These are phyloP conservation scores for Fusarium clavum DNA, from an alignment of 2,329 filamentous ascomycete species.

Conservation along the genomic window DNA sequence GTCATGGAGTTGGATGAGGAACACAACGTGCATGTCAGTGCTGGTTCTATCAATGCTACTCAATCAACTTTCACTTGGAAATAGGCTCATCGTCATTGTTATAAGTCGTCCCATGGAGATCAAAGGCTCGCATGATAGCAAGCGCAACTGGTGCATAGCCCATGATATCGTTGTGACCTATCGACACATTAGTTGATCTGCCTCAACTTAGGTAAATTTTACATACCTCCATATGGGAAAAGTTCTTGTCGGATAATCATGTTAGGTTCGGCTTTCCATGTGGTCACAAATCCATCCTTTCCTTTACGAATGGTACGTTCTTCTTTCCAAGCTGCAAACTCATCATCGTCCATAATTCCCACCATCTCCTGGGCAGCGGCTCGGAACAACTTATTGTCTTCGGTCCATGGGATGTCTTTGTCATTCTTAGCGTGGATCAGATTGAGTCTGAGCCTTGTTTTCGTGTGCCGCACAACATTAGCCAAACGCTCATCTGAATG, in stretches of 20 bases:
- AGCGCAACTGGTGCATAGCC: slow-evolving; percentile 72
- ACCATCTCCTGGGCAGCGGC: slow-evolving; percentile 66
- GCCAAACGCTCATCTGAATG: slow-evolving; percentile 74
- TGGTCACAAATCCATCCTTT: slow-evolving; percentile 61
- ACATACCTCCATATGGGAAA: slow-evolving; percentile 66
- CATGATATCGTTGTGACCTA: slow-evolving; percentile 78
- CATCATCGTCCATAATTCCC: slow-evolving; percentile 51
- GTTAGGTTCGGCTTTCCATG: slow-evolving; percentile 58
- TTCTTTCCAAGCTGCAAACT: slow-evolving; percentile 60
- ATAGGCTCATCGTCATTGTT: slow-evolving; percentile 13
- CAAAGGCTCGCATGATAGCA: slow-evolving; percentile 75
- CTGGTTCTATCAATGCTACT: not conserved
- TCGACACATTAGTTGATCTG: not conserved
- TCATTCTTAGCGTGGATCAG: slow-evolving; percentile 87
- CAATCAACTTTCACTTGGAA: not conserved
- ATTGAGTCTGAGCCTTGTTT: slow-evolving; percentile 69
- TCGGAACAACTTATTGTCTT: slow-evolving; percentile 73
- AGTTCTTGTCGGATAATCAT: slow-evolving; percentile 66
- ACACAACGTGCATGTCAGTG: not conserved
- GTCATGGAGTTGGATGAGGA: not conserved
- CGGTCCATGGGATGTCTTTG: slow-evolving; percentile 80
- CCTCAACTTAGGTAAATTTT: not conserved
- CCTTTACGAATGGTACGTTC: slow-evolving; percentile 57
- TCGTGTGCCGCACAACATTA: slow-evolving; percentile 64
- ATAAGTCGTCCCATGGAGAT: slow-evolving; percentile 52